These are phyloP conservation scores for Lactarius trivialis DNA, from an alignment of 768 basidiomycete genomes.

Conservation along the genomic window DNA sequence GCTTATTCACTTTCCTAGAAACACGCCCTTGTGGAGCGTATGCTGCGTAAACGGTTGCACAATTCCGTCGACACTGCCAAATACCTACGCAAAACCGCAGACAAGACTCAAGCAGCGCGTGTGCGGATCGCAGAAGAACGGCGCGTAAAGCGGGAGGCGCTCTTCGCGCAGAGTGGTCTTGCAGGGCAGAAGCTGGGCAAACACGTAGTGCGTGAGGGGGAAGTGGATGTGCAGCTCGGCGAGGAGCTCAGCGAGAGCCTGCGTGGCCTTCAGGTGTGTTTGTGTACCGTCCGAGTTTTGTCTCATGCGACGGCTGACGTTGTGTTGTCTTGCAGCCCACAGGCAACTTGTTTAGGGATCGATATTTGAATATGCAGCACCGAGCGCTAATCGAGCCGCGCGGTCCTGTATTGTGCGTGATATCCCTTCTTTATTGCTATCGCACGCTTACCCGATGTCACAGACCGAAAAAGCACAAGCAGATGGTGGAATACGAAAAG, in stretches of 20 bases:
- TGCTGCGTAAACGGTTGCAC: conserved; percentile 53
- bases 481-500: conserved; percentile 65
- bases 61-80: conserved; percentile 53
- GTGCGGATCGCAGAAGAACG: conserved; percentile 35
- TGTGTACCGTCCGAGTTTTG: neutral
- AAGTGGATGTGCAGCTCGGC: conserved; percentile 81
- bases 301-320: neutral
- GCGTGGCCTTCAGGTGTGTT: conserved; percentile 72
- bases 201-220: conserved; percentile 60
- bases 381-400: conserved; percentile 84
- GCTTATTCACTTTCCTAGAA: conserved; percentile 38
- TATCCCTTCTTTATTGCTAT: neutral
- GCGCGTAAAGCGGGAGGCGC: conserved; percentile 40
- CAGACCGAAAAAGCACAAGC: conserved; percentile 50
- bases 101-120: conserved; percentile 35
- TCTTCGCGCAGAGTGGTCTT: conserved; percentile 52
- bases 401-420: conserved; percentile 62
- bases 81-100: conserved; percentile 40
- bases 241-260: conserved; percentile 85
- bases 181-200: conserved; percentile 75
- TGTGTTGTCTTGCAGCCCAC: conserved; percentile 54
- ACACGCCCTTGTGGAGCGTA: conserved; percentile 54
- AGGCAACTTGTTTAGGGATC: conserved; percentile 88
- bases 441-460: neutral
- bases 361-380: conserved; percentile 82